Conservation (phyloP, 2,329 filamentous ascomycete species). For the Aspergillus sp. region DNA sequence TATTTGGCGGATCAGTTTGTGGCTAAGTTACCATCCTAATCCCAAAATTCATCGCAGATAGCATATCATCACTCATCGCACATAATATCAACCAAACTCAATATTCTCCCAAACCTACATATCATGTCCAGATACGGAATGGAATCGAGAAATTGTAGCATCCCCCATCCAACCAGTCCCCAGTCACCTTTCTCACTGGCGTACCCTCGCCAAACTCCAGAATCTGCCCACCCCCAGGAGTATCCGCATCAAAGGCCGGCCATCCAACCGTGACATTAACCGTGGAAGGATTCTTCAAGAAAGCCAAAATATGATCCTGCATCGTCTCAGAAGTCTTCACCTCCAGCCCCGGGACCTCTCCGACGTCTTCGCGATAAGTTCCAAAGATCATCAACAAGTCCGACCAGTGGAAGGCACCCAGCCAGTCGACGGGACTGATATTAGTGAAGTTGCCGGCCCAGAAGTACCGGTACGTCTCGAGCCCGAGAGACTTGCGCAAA, state of each 20-base stretch:
- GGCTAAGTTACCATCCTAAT: too few species aligned
- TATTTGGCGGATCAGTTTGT: too few species aligned
- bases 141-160: constrained; percentile 3
- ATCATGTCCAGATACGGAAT: constrained; percentile 27
- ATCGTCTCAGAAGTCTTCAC: constrained; percentile 21
- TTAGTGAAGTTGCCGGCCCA: constrained; percentile 48
- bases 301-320: constrained; percentile 31
- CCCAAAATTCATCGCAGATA: background rate
- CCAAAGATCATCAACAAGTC: constrained; percentile 29
- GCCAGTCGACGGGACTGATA: constrained; percentile 41
- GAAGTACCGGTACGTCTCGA: constrained; percentile 43
- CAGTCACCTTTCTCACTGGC: background rate
- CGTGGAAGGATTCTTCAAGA: constrained; percentile 21
- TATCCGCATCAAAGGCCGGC: constrained; percentile 26
- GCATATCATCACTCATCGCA: background rate
- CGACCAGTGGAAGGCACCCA: constrained; percentile 47
- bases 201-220: constrained; percentile 8
- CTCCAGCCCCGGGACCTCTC: constrained; percentile 17
- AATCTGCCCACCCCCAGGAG: constrained; percentile 6
- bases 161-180: constrained; percentile 4
- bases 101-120: background rate
- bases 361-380: constrained; percentile 17
- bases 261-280: constrained; percentile 12
- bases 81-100: background rate
- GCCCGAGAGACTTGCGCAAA: constrained; percentile 12